Percentiles rank a stretch among this genome's conserved stretches.
Conservation (phyloP, 345 rosid species). For the Arabidopsis suecica region DNA sequence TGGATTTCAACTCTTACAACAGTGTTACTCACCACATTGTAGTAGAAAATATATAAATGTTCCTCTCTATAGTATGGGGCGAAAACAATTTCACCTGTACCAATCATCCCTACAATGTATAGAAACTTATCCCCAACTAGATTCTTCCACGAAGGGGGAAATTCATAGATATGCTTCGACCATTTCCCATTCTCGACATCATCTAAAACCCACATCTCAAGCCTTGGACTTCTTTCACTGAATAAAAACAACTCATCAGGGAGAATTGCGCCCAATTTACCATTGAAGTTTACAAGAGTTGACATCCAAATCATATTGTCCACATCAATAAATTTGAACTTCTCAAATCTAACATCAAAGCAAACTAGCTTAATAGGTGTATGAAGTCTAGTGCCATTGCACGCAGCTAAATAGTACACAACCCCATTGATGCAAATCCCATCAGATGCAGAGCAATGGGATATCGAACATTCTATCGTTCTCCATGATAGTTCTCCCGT, state of each 20-base stretch:
- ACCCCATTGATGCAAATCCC: not conserved
- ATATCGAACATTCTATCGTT: not conserved
- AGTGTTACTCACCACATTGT: not conserved
- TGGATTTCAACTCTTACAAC: not conserved
- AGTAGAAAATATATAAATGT: not conserved
- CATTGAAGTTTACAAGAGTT: not conserved
- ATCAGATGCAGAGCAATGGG: not conserved
- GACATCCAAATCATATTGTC: not conserved
- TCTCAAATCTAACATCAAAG: not conserved
- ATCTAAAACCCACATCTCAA: not conserved
- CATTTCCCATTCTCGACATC: not conserved
- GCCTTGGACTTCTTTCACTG: too few species aligned
- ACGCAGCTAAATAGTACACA: not conserved
- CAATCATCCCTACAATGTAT: not conserved
- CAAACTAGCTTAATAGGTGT: not conserved
- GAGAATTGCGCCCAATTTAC: not conserved
- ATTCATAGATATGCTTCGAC: not conserved
- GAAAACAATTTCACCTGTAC: not conserved
- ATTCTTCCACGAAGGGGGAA: not conserved
- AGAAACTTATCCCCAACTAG: not conserved
- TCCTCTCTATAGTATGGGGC: not conserved
- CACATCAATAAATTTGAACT: not conserved
- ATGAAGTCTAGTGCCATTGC: too few species aligned
- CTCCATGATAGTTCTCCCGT: not conserved
- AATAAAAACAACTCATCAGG: too few species aligned